Conservation (phyloP, 192 early-diverging fungal species). For the Coemansia sp. region DNA sequence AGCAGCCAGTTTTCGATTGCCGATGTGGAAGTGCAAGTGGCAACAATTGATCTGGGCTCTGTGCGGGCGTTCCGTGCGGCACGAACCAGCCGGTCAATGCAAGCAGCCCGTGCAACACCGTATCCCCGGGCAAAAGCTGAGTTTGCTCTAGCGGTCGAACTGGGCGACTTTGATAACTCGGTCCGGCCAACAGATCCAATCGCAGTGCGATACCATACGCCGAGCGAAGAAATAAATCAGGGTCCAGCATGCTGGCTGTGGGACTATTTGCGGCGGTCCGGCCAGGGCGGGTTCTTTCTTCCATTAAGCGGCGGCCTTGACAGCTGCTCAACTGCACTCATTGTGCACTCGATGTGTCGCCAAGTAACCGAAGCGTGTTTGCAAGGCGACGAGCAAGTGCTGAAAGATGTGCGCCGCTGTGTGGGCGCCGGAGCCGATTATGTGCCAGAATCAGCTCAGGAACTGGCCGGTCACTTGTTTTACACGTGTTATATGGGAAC, state of each 20-base stretch:
- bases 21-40: slow-evolving; percentile 93
- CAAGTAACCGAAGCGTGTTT: slow-evolving; percentile 20
- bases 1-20: slow-evolving; percentile 88
- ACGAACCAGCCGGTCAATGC: slow-evolving; percentile 72
- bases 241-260: slow-evolving; percentile 99
- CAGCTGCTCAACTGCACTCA: slow-evolving; percentile 83
- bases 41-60: slow-evolving; percentile 88
- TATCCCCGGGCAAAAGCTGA: slow-evolving; percentile 69
- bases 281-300: slow-evolving; percentile 87
- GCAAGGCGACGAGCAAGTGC: slow-evolving; percentile 61
- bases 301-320: slow-evolving; percentile 98
- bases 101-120: slow-evolving; percentile 64
- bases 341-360: slow-evolving; percentile 60
- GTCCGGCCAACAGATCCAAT: slow-evolving; percentile 52
- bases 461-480: slow-evolving; percentile 83
- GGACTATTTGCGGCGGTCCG: slow-evolving; percentile 96
- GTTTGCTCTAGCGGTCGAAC: slow-evolving; percentile 50
- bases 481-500: slow-evolving; percentile 98
- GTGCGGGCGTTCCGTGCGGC: slow-evolving; percentile 78
- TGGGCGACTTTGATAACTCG: slow-evolving; percentile 36
- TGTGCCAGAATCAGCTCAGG: slow-evolving; percentile 73
- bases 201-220: slow-evolving; percentile 62
- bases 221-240: slow-evolving; percentile 87
- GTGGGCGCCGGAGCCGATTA: slow-evolving; percentile 60
- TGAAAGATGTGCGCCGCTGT: slow-evolving; percentile 70